A percentile compares a stretch with the other conserved stretches of the same genome.
Evolutionary conservation across 805 yeast species (phyloP).

Genomic region (Teunomyces pallodes): DNA sequence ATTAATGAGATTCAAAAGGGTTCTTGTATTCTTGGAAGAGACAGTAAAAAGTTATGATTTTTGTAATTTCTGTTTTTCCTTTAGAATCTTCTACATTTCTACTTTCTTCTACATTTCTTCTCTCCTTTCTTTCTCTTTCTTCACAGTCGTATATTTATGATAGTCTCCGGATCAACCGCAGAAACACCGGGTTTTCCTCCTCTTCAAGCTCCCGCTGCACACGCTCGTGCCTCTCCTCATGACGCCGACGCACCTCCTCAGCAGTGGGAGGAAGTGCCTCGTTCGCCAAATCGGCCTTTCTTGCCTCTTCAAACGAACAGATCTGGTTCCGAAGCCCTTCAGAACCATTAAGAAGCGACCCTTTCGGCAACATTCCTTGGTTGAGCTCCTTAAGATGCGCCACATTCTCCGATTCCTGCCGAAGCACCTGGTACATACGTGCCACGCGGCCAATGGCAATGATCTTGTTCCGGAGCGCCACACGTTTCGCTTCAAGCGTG

Average conservation of each 20-base stretch:
- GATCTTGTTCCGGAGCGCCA: slow-evolving; percentile 78
- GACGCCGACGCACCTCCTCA: slow-evolving; percentile 50
- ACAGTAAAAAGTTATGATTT: no score
- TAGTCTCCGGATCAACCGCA: slow-evolving; percentile 36
- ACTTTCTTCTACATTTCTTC: background rate
- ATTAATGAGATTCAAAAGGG: no score
- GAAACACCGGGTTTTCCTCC: slow-evolving; percentile 35
- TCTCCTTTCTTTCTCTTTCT: background rate
- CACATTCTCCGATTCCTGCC: slow-evolving; percentile 86
- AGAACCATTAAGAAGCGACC: slow-evolving; percentile 77
- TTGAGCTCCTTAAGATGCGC: slow-evolving; percentile 70
- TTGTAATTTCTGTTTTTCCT: no score
- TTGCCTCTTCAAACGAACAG: slow-evolving; percentile 77
- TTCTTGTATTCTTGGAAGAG: no score
- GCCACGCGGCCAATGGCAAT: slow-evolving; percentile 95
- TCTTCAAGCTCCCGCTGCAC: slow-evolving; percentile 35
- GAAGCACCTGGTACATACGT: slow-evolving; percentile 82
- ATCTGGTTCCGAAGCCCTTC: slow-evolving; percentile 74
- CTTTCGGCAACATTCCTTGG: slow-evolving; percentile 82
- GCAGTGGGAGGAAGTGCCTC: slow-evolving; percentile 85
- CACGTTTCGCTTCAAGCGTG: slow-evolving; percentile 32
- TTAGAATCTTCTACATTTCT: no score
- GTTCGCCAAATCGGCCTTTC: slow-evolving; percentile 72
- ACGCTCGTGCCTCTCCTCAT: slow-evolving; percentile 45
- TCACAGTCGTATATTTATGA: slow-evolving; percentile 12